phyloP scores from a whole-genome alignment of 1,139 yeast species.

The Magnusiomyces magnusii region DNA sequence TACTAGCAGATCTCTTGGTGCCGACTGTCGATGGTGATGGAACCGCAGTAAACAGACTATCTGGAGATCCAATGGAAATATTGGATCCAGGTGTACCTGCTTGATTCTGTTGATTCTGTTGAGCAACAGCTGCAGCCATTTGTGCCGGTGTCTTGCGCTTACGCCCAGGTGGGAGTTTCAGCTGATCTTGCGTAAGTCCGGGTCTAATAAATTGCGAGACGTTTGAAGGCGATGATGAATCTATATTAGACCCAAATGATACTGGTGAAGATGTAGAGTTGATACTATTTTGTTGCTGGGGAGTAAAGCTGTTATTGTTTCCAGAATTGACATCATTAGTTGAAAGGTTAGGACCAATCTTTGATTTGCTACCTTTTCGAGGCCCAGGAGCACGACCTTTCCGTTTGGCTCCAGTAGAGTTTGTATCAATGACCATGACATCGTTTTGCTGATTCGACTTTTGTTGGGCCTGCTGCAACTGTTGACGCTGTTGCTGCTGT shows the following conservation, averaged over 20 bases:
- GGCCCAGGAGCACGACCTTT: constrained; percentile 1
- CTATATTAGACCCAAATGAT: not conserved
- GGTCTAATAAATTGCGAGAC: constrained; percentile 1
- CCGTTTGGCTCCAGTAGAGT: not conserved
- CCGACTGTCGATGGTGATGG: not conserved
- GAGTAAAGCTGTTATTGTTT: not conserved
- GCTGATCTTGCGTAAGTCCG: constrained; percentile 6
- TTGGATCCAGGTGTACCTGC: not conserved
- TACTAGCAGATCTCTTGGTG: not conserved
- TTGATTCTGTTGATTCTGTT: not conserved
- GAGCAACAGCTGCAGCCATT: not conserved
- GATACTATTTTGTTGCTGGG: not conserved
- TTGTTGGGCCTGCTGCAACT: not conserved
- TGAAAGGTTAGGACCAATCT: not conserved
- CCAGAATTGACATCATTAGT: not conserved
- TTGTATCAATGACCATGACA: no score
- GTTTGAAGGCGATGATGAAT: not conserved
- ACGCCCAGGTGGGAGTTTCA: constrained; percentile 5
- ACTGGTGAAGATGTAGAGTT: not conserved
- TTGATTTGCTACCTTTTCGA: not conserved
- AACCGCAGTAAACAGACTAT: not conserved
- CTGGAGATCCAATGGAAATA: not conserved
- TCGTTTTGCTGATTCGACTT: not conserved
- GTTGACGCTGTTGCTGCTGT: constrained; percentile 1
- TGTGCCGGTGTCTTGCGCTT: not conserved